These are phyloP conservation scores for Lentithecium fluviatile DNA, from an alignment of 495 filamentous ascomycete species.

Conservation along the genomic window DNA sequence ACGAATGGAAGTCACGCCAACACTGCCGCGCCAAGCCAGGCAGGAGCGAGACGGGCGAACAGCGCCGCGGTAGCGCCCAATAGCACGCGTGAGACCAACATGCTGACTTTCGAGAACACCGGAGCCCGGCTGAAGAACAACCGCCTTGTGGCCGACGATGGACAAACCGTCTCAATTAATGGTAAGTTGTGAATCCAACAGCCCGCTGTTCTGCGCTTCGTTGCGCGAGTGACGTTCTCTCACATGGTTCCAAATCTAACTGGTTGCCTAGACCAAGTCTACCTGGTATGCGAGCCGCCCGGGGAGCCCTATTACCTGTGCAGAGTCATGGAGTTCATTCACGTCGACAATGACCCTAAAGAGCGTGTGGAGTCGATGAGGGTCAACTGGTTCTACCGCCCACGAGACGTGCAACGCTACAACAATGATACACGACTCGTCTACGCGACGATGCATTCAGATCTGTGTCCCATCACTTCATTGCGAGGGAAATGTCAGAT, in stretches of 20 bases:
- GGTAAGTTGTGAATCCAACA: slow-evolving; percentile 60
- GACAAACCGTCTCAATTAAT: slow-evolving; percentile 76
- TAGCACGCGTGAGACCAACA: slow-evolving; percentile 57
- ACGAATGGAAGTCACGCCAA: slow-evolving; percentile 34
- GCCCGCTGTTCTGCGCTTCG: neutral
- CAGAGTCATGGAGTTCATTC: slow-evolving; percentile 96
- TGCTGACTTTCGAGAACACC: slow-evolving; percentile 79
- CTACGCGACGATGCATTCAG: slow-evolving; percentile 97
- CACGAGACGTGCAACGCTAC: slow-evolving; percentile 90
- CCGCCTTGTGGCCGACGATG: slow-evolving; percentile 84
- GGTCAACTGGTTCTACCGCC: slow-evolving; percentile 98
- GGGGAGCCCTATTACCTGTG: slow-evolving; percentile 97
- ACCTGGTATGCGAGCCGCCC: slow-evolving; percentile 94
- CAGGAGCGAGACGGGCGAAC: slow-evolving; percentile 25
- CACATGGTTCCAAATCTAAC: slow-evolving; percentile 3
- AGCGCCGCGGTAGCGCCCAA: slow-evolving; percentile 20
- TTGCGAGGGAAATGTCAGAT: slow-evolving; percentile 91
- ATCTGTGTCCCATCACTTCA: slow-evolving; percentile 87
- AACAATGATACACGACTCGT: slow-evolving; percentile 83
- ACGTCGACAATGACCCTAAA: slow-evolving; percentile 63
- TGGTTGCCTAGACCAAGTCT: slow-evolving; percentile 75
- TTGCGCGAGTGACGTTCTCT: slow-evolving; percentile 1
- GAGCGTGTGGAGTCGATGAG: slow-evolving; percentile 81
- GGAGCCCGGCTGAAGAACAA: slow-evolving; percentile 70
- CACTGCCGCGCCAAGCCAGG: slow-evolving; percentile 30